Percentiles rank a stretch among this genome's conserved stretches.
Evolutionary conservation across 345 rosid genomes (phyloP).

Genomic region (Trapa bicornis): DNA sequence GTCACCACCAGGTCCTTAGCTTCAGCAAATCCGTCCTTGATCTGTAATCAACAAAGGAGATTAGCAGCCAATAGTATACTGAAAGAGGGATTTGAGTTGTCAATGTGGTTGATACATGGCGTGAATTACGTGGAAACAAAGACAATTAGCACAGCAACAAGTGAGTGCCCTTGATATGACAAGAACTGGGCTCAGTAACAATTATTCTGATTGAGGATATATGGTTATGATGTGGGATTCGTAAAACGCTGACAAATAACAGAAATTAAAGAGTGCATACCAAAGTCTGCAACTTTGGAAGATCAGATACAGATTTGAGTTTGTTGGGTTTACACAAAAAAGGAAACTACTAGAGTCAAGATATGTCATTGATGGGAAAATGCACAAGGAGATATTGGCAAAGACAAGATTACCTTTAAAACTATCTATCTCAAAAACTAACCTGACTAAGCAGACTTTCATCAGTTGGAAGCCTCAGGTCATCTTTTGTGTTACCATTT

Average conservation of each 20-base stretch:
- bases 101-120: background rate
- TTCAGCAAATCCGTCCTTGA: constrained; percentile 37
- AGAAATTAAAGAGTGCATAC: too few relatives aligned
- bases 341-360: background rate
- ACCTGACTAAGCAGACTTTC: constrained; percentile 34
- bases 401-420: too few relatives aligned
- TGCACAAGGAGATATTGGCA: background rate
- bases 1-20: constrained; percentile 35
- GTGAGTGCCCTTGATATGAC: background rate
- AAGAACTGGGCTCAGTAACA: background rate
- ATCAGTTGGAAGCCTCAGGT: constrained; percentile 38
- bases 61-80: background rate
- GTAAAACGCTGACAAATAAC: too few relatives aligned
- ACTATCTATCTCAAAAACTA: background rate
- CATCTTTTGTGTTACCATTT: constrained; percentile 36
- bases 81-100: background rate
- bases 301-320: background rate
- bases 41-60: constrained; percentile 3
- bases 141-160: too few relatives aligned
- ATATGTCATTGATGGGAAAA: background rate
- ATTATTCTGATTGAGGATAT: background rate
- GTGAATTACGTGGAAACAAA: too few relatives aligned
- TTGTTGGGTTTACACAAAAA: background rate
- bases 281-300: background rate
- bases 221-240: background rate